Evolutionary conservation across 148 eudicot species (phyloP).

Genomic region (Cornus florida): DNA sequence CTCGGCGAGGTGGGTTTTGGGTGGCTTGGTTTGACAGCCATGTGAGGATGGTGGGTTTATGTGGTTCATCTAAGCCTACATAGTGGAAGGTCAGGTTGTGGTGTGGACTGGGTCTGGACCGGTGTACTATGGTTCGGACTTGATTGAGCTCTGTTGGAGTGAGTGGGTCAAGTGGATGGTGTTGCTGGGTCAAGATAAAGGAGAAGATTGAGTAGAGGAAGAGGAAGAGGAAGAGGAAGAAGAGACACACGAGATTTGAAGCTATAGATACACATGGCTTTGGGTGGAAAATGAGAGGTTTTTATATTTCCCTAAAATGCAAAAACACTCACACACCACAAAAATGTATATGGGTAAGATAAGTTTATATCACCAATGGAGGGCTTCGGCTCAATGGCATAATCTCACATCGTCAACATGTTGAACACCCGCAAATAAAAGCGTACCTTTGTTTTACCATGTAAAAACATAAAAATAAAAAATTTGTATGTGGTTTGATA

Average conservation of each 20-base stretch:
- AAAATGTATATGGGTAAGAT: too few relatives aligned
- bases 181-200: neutral
- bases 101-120: neutral
- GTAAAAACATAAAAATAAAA: too few relatives aligned
- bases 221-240: neutral
- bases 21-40: conserved; percentile 17
- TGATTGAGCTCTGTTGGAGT: conserved; percentile 44
- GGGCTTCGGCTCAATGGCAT: too few relatives aligned
- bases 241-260: neutral
- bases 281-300: too few relatives aligned
- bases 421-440: too few relatives aligned
- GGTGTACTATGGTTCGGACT: conserved; percentile 28
- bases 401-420: too few relatives aligned
- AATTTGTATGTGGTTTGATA: too few relatives aligned
- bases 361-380: too few relatives aligned
- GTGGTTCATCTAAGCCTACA: conserved; percentile 49
- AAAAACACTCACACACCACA: too few relatives aligned
- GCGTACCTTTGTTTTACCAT: too few relatives aligned
- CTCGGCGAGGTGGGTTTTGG: conserved; percentile 28
- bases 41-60: conserved; percentile 24
- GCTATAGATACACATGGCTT: neutral
- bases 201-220: neutral
- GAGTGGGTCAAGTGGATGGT: conserved; percentile 44
- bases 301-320: too few relatives aligned
- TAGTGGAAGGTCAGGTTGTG: conserved; percentile 41